A percentile compares a stretch with the other conserved stretches of the same genome.
These are phyloP conservation scores for Nemania serpens DNA, from an alignment of 2,329 filamentous ascomycete genomes.

Conservation along the genomic window DNA sequence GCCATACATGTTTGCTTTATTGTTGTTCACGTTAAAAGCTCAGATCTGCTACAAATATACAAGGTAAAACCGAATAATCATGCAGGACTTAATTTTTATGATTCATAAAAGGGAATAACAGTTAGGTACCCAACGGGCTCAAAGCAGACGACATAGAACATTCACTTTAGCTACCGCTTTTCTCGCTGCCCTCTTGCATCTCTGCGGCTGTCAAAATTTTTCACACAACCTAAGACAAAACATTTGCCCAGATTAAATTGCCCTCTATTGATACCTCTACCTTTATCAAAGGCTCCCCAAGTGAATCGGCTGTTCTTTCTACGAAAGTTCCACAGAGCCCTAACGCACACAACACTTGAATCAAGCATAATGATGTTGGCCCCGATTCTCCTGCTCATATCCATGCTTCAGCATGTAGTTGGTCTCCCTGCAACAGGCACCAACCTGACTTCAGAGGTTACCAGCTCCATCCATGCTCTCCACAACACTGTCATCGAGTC, in stretches of 20 bases:
- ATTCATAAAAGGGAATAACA: too few species aligned
- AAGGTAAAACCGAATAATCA: too few species aligned
- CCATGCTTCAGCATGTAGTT: not conserved
- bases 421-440: slow-evolving; percentile 1
- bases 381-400: not conserved
- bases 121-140: too few species aligned
- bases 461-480: not conserved
- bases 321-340: not conserved
- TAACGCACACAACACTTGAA: not conserved
- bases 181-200: too few species aligned
- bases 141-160: too few species aligned
- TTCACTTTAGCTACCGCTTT: too few species aligned
- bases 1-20: too few species aligned
- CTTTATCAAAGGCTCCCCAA: not conserved
- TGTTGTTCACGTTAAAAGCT: too few species aligned
- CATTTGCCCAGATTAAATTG: not conserved
- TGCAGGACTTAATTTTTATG: too few species aligned
- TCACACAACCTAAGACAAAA: too few species aligned
- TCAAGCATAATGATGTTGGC: not conserved
- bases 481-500: not conserved
- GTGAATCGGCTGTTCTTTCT: not conserved
- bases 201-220: too few species aligned
- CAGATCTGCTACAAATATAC: too few species aligned
- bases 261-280: not conserved
- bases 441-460: not conserved